A percentile compares a stretch with the other conserved stretches of the same genome.
phyloP scores from a whole-genome alignment of 108 stramenopile species.

The Bacterosira constricta region DNA sequence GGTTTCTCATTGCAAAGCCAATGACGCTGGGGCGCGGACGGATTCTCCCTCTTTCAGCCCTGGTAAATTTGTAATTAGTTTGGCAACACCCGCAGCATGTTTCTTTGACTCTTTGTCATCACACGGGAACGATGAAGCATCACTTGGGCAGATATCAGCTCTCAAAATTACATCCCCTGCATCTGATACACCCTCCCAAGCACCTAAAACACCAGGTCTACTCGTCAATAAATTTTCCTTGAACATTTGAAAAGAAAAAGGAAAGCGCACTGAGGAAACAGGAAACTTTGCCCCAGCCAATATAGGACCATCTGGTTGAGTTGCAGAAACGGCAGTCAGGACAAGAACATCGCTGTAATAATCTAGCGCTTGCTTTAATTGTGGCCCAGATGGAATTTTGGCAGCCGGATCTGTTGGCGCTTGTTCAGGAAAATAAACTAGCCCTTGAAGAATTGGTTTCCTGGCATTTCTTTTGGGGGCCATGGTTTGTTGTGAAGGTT shows the following conservation, averaged over 20 bases:
- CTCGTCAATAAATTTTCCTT: slow-evolving; percentile 41
- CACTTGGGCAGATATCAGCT: slow-evolving; percentile 42
- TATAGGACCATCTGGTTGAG: slow-evolving; percentile 23
- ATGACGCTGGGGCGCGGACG: slow-evolving; percentile 47
- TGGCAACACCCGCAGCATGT: slow-evolving; percentile 44
- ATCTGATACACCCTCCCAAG: slow-evolving; percentile 11
- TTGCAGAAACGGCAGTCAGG: slow-evolving; percentile 42
- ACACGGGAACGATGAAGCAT: slow-evolving; percentile 43
- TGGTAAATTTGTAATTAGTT: slow-evolving; percentile 40
- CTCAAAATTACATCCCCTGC: slow-evolving; percentile 33
- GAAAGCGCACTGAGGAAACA: slow-evolving; percentile 36
- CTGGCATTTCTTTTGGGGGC: neutral
- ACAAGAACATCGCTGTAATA: slow-evolving; percentile 41
- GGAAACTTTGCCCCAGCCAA: slow-evolving; percentile 55
- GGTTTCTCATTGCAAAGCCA: slow-evolving; percentile 39
- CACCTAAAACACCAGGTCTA: slow-evolving; percentile 15
- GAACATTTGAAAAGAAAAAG: slow-evolving; percentile 47
- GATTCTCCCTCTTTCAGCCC: slow-evolving; percentile 40
- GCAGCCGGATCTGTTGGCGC: neutral
- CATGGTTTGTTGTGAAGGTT: neutral
- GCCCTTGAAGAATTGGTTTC: slow-evolving; percentile 43
- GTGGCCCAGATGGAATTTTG: neutral
- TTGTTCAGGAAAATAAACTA: slow-evolving; percentile 45
- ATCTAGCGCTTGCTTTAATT: slow-evolving; percentile 8
- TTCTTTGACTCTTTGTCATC: slow-evolving; percentile 28